Base-by-base conservation (phyloP, 495 filamentous ascomycete species). In the Aspergillus sclerotioniger region DNA sequence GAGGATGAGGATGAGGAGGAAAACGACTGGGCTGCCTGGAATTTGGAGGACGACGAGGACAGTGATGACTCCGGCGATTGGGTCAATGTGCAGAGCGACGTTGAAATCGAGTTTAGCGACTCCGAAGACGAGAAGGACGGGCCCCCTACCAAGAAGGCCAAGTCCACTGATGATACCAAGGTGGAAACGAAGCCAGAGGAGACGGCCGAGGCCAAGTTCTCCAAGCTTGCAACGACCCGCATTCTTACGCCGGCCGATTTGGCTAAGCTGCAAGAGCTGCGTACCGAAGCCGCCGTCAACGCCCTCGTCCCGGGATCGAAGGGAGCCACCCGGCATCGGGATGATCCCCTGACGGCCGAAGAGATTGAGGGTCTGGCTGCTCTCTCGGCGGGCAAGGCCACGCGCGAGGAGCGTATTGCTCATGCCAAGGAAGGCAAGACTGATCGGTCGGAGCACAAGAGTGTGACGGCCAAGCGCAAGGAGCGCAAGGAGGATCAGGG, bases 221-320 rank as follows among this genome's bases (percentile, higher is more conserved):
- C 64, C 15, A 35, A 41, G 5, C 77, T 96, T 29, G 90, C 90
- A n/a, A 94, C 90, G 0, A 93, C 89, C 5, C 82, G 87, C 43
- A 91, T 97, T 56, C 85, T 97, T 54, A 97, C 92, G 0, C 92
- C 92, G 0, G 91, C 92, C 44, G 92, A 97, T 75, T 82, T 96
- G 21, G 85, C 88, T 56, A 97, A 99, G 68, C 86, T 99, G 19
- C 85, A 89, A 57, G 94, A 97, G 73, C 85, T 99, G 13, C 87
- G 86, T 32, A 75, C 86, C 13, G 74, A 88, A 58, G 87, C 92
- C 54, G 82, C 82, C 31, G 72, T 96, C 49, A 82, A 87, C 53
- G 86, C 88, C 57, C 71, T 74, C 43, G 64, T 87, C 13, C 77
- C 81, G 3, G 74, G 73, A 8, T 35, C 69, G 17, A 77, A 76